A percentile compares a stretch with the other conserved stretches of the same genome.
phyloP scores from a whole-genome alignment of 306 rosid genomes.

The Ormosia semicastrata region DNA sequence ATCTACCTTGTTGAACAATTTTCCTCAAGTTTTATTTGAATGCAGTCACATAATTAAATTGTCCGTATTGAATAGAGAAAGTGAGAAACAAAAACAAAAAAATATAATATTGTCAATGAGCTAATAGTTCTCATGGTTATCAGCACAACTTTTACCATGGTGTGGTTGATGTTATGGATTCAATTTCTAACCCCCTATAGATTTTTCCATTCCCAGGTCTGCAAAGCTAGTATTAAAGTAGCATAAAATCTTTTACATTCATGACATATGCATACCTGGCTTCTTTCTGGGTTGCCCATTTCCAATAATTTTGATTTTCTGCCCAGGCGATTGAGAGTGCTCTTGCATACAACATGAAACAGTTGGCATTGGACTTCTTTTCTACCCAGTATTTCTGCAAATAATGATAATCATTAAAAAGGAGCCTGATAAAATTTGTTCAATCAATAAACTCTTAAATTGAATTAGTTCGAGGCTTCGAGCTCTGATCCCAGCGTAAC shows the following conservation, averaged over 20 bases:
- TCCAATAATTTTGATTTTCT: conserved; percentile 51
- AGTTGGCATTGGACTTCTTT: conserved; percentile 37
- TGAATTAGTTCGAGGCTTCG: not conserved
- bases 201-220: not conserved
- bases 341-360: conserved; percentile 73
- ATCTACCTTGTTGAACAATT: not conserved
- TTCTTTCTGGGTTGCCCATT: conserved; percentile 48
- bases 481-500: not conserved
- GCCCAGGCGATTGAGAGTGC: conserved; percentile 64
- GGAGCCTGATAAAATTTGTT: not conserved
- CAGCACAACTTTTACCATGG: not conserved
- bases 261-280: conserved; percentile 37
- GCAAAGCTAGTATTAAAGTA: not conserved
- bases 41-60: not conserved
- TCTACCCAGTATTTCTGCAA: conserved; percentile 45
- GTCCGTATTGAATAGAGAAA: not conserved
- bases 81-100: not conserved
- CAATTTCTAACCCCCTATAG: not conserved
- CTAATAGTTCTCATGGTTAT: too few species aligned
- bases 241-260: not conserved
- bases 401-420: not conserved
- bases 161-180: not conserved
- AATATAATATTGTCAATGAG: not conserved
- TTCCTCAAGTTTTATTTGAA: not conserved
- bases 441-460: not conserved